Evolutionary conservation across 768 basidiomycete species (phyloP).

Genomic region (Sporobolomyces pararoseus): DNA sequence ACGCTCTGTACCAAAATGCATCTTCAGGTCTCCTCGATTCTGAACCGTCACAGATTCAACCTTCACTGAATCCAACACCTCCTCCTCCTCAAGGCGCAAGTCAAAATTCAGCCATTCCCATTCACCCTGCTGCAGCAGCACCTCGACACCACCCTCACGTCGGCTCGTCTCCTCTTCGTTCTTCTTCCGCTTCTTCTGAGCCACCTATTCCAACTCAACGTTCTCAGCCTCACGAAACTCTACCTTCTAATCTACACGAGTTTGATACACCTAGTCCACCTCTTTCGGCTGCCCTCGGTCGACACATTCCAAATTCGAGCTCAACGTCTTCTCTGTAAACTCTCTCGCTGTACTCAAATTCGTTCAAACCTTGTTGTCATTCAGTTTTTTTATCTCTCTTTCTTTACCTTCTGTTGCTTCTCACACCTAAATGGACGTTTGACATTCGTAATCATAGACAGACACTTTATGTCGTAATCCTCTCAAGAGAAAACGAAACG

Average conservation of each 20-base stretch:
- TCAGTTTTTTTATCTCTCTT: not conserved
- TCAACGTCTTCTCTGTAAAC: constrained; percentile 2
- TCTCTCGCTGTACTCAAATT: not conserved
- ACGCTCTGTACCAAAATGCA: constrained; percentile 22
- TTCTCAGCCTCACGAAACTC: not conserved
- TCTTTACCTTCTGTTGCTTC: not conserved
- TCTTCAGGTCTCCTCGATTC: constrained; percentile 10
- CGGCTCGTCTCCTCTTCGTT: constrained; percentile 1
- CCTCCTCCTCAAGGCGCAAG: not conserved
- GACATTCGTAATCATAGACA: too few species aligned
- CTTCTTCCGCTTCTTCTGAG: not conserved
- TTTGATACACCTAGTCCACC: constrained; percentile 18
- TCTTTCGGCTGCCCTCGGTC: constrained; percentile 8
- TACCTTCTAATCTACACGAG: not conserved
- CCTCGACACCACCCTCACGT: not conserved
- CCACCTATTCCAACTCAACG: not conserved
- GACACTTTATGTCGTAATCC: too few species aligned
- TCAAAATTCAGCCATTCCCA: not conserved
- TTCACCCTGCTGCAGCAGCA: not conserved
- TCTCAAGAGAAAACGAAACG: too few species aligned
- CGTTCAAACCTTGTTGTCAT: not conserved
- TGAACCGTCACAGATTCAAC: not conserved
- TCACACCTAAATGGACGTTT: not conserved
- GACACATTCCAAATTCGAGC: constrained; percentile 9
- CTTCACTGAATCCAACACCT: not conserved